Evolutionary conservation across 306 rosid species (phyloP).

Genomic region (Dalbergia oliveri): DNA sequence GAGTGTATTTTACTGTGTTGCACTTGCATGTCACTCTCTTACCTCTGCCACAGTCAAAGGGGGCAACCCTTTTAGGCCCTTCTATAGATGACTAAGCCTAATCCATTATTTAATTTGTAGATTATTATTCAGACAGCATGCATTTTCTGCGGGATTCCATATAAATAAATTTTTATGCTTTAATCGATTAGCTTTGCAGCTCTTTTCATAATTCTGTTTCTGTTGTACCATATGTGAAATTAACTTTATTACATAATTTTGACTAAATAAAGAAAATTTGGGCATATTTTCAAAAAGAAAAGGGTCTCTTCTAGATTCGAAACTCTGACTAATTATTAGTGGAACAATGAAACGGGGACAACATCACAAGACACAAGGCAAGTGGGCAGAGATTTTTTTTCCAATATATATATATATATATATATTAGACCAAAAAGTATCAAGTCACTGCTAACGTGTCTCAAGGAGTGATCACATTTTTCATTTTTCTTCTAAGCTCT

Average conservation of each 20-base stretch:
- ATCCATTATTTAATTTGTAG: neutral
- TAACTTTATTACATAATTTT: constrained; percentile 41
- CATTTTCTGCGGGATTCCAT: constrained; percentile 30
- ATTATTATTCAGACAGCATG: constrained; percentile 2
- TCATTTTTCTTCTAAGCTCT: constrained; percentile 14
- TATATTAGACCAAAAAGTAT: constrained; percentile 26
- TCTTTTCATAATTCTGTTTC: constrained; percentile 36
- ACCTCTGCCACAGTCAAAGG: neutral
- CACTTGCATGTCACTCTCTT: constrained; percentile 3
- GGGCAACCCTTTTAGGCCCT: neutral
- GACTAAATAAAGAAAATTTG: constrained; percentile 43
- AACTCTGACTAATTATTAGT: constrained; percentile 28
- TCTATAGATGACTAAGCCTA: constrained; percentile 7
- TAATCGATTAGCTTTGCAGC: constrained; percentile 9
- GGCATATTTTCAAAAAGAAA: constrained; percentile 35
- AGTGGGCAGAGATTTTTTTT: constrained; percentile 11
- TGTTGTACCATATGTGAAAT: constrained; percentile 29
- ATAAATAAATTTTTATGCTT: constrained; percentile 2
- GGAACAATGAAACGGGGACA: constrained; percentile 43
- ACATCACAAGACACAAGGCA: constrained; percentile 29
- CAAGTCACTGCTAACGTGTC: constrained; percentile 29
- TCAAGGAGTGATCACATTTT: constrained; percentile 36
- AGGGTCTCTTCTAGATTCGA: constrained; percentile 36
- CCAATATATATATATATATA: too few relatives aligned
- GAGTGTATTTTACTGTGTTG: constrained; percentile 13